A percentile compares a stretch with the other conserved stretches of the same genome.
phyloP scores from a whole-genome alignment of 202 grass and related monocot genomes.

The Sporobolus alterniflorus region DNA sequence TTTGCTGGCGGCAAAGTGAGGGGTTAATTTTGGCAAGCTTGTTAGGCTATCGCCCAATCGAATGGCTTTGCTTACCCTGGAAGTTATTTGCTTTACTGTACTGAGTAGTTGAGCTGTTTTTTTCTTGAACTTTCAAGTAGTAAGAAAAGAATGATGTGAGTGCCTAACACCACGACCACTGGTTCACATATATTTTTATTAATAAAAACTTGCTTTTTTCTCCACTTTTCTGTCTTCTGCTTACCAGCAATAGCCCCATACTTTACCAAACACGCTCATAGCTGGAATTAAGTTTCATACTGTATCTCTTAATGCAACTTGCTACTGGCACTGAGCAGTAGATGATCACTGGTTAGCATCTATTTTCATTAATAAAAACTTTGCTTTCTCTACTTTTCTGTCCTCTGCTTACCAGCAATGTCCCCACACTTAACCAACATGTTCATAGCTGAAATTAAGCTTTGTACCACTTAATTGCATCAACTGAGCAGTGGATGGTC shows the following conservation, averaged over 20 bases:
- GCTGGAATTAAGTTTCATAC: neutral
- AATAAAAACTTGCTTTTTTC: neutral
- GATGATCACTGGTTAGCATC: neutral
- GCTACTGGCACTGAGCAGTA: no score
- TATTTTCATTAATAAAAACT: slow-evolving; percentile 27
- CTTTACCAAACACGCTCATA: neutral
- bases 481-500: slow-evolving; percentile 2
- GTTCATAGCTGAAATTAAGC: neutral
- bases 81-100: slow-evolving; percentile 43
- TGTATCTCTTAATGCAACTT: no score
- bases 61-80: slow-evolving; percentile 17
- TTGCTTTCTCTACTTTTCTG: slow-evolving; percentile 42
- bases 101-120: slow-evolving; percentile 7
- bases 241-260: neutral
- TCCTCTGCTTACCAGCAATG: slow-evolving; percentile 32
- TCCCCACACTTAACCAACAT: slow-evolving; percentile 20
- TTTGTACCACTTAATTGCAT: slow-evolving; percentile 10
- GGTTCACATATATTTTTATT: neutral
- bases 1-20: neutral
- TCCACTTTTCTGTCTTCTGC: neutral
- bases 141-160: slow-evolving; percentile 33
- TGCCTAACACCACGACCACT: slow-evolving; percentile 25
- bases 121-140: slow-evolving; percentile 8
- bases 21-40: slow-evolving; percentile 16
- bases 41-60: neutral